Base-by-base conservation (phyloP, 2,329 filamentous ascomycete species). In the Geosmithia putterillii region DNA sequence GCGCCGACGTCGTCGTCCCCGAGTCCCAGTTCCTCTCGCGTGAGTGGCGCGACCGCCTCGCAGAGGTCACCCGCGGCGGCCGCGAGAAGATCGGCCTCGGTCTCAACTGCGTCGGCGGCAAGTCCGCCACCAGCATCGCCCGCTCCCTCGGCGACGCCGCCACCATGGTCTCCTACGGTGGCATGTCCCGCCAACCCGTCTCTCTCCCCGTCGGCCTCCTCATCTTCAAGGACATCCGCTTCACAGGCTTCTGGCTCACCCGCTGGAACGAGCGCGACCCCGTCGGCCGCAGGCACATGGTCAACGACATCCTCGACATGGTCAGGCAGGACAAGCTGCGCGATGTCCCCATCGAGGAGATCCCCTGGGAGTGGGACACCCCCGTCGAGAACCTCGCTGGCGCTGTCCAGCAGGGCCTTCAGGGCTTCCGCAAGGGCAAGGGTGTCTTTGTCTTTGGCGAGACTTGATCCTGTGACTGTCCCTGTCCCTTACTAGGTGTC, bases 181-280 rank as follows among this genome's bases (percentile, higher is more conserved):
- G 86, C 42, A 98, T 98, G 92, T 80, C 85, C 28, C 85, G 84
- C 59, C 82, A 94, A 66, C 89, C 90, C 0, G 74, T 95, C 21
- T 71, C 74, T 7, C 64, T 96, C 47, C 87, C 90, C 0, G 84
- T 89, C 1, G 85, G 84, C 0, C 69, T 94, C 51, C 69, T 96
- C 46, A 98, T 98, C 53, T 98, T 98, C 69, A 92, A 90, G 62
- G 80, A 96, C 53, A 72, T 96, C 42, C 73, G 77, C 42, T 94
- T 95, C 56, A 75, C 86, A 48, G 94, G 92, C 4, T 98, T 96
- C 63, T 98, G 92, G 92, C 79, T 96, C 20, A 92, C 84, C 57
- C 79, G 74, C 47, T 96, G 92, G 90, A 86, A 84, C 40, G 81
- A 89, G 57, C 66, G 72, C 48, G 73, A 95, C 52, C 75, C 80